Evolutionary conservation across 345 rosid genomes (phyloP).

Genomic region (Syzygium oleosum): DNA sequence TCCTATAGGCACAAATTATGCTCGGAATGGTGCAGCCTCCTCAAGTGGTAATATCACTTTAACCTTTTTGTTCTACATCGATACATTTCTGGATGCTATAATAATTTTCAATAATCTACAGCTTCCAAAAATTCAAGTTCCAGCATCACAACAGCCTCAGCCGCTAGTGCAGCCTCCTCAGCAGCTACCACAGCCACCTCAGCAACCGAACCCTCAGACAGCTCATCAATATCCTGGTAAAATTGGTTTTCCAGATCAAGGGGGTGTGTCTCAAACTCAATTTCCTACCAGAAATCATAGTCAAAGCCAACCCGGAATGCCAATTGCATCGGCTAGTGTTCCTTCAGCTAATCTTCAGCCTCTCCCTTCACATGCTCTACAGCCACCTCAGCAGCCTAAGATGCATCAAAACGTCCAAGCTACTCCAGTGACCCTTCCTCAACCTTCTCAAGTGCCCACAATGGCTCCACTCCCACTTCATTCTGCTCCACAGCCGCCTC

Average conservation of each 20-base stretch:
- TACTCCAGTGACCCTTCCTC: constrained; percentile 38
- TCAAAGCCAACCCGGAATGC: constrained; percentile 37
- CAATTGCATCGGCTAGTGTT: constrained; percentile 32
- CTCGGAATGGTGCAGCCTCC: constrained; percentile 98
- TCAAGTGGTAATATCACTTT: constrained; percentile 48
- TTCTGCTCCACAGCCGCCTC: constrained; percentile 43
- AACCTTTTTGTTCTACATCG: constrained; percentile 1
- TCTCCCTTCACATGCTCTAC: constrained; percentile 47
- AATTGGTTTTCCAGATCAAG: constrained; percentile 45
- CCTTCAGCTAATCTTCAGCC: constrained; percentile 52
- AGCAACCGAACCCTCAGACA: constrained; percentile 40
- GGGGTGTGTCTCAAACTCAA: constrained; percentile 36
- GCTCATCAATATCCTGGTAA: constrained; percentile 33
- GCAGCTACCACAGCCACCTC: constrained; percentile 31
- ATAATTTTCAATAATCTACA: constrained; percentile 15
- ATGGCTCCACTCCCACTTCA: constrained; percentile 42
- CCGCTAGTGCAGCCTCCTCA: constrained; percentile 42
- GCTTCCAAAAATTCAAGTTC: constrained; percentile 62
- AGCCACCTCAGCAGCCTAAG: constrained; percentile 54
- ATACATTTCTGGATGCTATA: background rate
- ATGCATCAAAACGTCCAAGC: constrained; percentile 45
- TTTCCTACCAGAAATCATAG: constrained; percentile 50
- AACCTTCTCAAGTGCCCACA: constrained; percentile 47
- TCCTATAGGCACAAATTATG: constrained; percentile 89
- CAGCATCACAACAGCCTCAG: constrained; percentile 46